Base-by-base conservation (phyloP, 1,284 basidiomycete genomes). In the Thelephora terrestris region DNA sequence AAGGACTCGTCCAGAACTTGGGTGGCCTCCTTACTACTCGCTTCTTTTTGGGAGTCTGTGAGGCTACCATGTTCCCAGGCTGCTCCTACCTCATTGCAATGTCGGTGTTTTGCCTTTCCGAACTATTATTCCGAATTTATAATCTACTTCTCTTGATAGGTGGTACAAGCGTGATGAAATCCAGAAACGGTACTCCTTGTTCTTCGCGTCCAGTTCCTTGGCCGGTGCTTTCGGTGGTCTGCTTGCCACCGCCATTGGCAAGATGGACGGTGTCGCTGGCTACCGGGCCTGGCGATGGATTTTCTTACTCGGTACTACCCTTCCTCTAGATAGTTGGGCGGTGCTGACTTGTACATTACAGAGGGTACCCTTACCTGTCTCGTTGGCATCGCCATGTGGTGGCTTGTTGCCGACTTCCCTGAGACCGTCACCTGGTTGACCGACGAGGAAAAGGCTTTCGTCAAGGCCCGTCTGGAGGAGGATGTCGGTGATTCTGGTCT, bases 261-360 rank as follows among this genome's bases (percentile, higher is more conserved):
- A 66, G 54, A 61, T 66, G 62, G 63, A 66, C 48, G 64, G 63
- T 37, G 48, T 62, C 32, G 49, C 53, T 1, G 63, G 63, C 25
- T 63, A 59, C 40, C 55, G 48, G 6, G 63, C 62, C 27, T 66
- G 64, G 64, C 52, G 63, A 29, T 71, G 70, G 69, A 59, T 71
- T 16, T 64, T 71, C 57, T 65, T 71, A 24, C 58, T 71, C 2
- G 70, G 69, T 71, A 47, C 57, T 69, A 53, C 62, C 61, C 46
- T 52, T 64, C 38, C 16, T 17, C n/a, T 46, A 23, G 29, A 21
- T 27, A 21, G 1, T 32, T 37, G n/a, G 10, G 17, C 24, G 17
- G 24, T 48, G 17, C 37, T 42, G 24, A 39, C 32, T 20, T 17
- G 46, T 12, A 25, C 14, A 24, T 25, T 5, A 9, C 54, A 62